These are phyloP conservation scores for Trypethelium eluteriae DNA, from an alignment of 495 filamentous ascomycete species.

Conservation along the genomic window DNA sequence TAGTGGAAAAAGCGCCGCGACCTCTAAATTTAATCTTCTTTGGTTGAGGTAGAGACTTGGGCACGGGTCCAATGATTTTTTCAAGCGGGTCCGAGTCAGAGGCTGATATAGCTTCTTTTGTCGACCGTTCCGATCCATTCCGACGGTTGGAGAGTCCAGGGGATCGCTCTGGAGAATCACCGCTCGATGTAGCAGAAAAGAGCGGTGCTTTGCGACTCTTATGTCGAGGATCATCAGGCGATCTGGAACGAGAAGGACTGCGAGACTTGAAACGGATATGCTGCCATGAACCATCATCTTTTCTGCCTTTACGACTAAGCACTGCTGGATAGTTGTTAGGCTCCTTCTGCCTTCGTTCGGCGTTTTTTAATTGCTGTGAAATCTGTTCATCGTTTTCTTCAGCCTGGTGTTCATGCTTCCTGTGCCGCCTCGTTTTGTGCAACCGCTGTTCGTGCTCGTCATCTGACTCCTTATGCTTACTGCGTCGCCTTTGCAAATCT, in stretches of 20 bases:
- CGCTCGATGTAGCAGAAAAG: not conserved
- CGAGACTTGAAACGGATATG: slow-evolving; percentile 4
- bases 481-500: not conserved
- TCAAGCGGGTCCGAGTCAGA: slow-evolving; percentile 69
- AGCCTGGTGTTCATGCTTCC: not conserved
- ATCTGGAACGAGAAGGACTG: slow-evolving; percentile 8
- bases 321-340: not conserved
- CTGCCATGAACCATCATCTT: not conserved
- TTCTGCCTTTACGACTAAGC: not conserved
- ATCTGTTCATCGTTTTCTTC: not conserved
- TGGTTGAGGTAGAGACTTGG: slow-evolving; percentile 22
- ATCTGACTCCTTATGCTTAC: not conserved
- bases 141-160: not conserved
- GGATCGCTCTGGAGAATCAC: not conserved
- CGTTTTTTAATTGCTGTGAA: not conserved
- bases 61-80: slow-evolving; percentile 71
- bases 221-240: not conserved
- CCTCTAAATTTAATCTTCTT: slow-evolving; percentile 58
- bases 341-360: not conserved
- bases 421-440: not conserved
- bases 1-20: slow-evolving; percentile 53
- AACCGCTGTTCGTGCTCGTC: not conserved
- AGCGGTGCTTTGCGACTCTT: not conserved
- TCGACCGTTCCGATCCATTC: not conserved
- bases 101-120: slow-evolving; percentile 14